Percentiles rank a stretch among this genome's conserved stretches.
Evolutionary conservation across 805 yeast species (phyloP).

Genomic region (Schwanniomyces sp.): DNA sequence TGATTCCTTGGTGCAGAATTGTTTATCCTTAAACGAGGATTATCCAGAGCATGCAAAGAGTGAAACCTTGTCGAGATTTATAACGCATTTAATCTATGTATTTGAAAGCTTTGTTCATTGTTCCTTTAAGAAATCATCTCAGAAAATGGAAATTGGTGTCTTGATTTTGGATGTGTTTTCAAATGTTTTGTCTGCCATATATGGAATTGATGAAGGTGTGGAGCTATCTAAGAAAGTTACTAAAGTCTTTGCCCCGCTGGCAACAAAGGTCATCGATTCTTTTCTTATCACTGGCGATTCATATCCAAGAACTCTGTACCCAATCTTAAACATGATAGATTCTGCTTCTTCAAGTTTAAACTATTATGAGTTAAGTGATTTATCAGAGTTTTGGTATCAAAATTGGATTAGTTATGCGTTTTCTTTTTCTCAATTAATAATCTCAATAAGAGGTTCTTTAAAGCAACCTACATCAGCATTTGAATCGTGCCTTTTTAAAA

Average conservation of each 20-base stretch:
- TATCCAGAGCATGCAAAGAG: constrained; percentile 32
- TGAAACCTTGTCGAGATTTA: constrained; percentile 54
- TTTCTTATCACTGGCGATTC: constrained; percentile 55
- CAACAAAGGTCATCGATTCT: constrained; percentile 49
- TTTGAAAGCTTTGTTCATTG: constrained; percentile 76
- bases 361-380: constrained; percentile 40
- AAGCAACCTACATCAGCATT: constrained; percentile 58
- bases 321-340: constrained; percentile 53
- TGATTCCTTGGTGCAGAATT: constrained; percentile 51
- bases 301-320: constrained; percentile 52
- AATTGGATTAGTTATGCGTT: constrained; percentile 53
- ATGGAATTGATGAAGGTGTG: constrained; percentile 51
- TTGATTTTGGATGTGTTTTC: constrained; percentile 54
- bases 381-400: constrained; percentile 46
- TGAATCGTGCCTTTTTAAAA: constrained; percentile 59
- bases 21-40: constrained; percentile 39
- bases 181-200: constrained; percentile 51
- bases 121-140: constrained; percentile 56
- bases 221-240: constrained; percentile 41
- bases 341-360: constrained; percentile 37
- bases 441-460: constrained; percentile 55
- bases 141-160: constrained; percentile 62
- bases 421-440: constrained; percentile 54
- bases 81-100: constrained; percentile 58
- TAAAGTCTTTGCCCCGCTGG: constrained; percentile 49